Evolutionary conservation across 2,329 filamentous ascomycete genomes (phyloP), one percentile per base, ranked within the genome.

Genomic region (Didymella lethalis): DNA sequence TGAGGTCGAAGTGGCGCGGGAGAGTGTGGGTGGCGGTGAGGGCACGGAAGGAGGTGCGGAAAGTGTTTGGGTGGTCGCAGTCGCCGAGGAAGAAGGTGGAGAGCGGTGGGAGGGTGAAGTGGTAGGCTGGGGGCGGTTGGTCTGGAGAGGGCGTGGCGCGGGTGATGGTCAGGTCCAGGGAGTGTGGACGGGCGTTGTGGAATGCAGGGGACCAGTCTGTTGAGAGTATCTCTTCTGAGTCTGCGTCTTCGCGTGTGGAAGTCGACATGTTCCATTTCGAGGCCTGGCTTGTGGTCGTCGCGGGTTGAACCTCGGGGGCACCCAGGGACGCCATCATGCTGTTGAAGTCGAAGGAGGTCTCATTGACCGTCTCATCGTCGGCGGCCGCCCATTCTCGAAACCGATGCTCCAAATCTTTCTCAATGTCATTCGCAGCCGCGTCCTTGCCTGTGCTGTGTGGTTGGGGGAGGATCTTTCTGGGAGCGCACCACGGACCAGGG

Each of bases 1-100:
- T 81, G 44, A 93, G 79, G 63, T 90, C 80, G 74, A 94, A 93
- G 7, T 73, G 68, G 20, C 79, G 61, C 72, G 75, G 63, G 83
- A 83, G 63, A 73, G 81, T 67, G 28, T 76, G 63, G 28, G 76
- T 65, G n/a, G 73, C 65, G 7, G 79, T 75, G 48, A 78, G 64
- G 23, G 66, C 51, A 25, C 74, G 68, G 28, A 81, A 69, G n/a
- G 75, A 69, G 1, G 65, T 59, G 59, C 77, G 77, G 47, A 83
- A 80, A 3, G 62, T 48, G 23, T 65, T 67, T 18, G 78, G 61
- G 16, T 74, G 63, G 1, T 67, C 62, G 56, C 80, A 78, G 57
- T 81, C 77, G 23, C 85, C 85, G 7, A 82, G 74, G 20, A 89
- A 77, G 66, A 82, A 80, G 14, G 80, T 78, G 12, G 84, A 80